A percentile compares a stretch with the other conserved stretches of the same genome.
These are phyloP conservation scores for Cynanchum wilfordii DNA, from an alignment of 257 asterid genomes.

Conservation along the genomic window DNA sequence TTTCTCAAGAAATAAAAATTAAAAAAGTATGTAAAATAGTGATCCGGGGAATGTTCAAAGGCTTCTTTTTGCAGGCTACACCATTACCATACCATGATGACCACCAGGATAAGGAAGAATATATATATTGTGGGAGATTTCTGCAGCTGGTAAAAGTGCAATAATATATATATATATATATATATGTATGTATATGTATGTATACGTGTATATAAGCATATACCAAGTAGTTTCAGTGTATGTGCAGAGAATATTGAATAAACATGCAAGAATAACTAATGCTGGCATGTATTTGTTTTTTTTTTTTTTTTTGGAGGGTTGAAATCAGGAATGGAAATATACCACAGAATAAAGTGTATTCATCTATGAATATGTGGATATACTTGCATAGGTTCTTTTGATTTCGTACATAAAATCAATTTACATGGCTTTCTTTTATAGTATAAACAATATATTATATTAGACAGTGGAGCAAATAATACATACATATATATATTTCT, in stretches of 20 bases:
- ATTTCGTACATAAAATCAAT: constrained; percentile 13
- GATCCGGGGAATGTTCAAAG: neutral
- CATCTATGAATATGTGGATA: constrained; percentile 9
- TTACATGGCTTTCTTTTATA: constrained; percentile 10
- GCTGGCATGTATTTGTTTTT: neutral
- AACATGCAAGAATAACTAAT: neutral
- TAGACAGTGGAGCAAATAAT: constrained; percentile 7
- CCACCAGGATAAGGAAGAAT: constrained; percentile 13
- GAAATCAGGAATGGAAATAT: neutral
- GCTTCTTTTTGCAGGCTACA: constrained; percentile 3
- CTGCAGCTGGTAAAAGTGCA: constrained; percentile 2
- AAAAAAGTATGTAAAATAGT: neutral
- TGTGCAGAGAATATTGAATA: neutral
- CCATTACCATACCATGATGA: neutral
- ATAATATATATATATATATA: no score
- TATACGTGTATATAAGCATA: neutral
- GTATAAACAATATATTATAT: constrained; percentile 21
- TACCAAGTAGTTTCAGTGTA: neutral
- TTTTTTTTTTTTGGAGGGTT: neutral
- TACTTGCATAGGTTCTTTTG: constrained; percentile 11
- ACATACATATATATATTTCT: constrained; percentile 2
- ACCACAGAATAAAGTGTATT: neutral
- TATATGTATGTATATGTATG: no score
- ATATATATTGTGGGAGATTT: neutral
- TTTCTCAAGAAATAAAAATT: neutral